Base-by-base conservation (phyloP, 2,329 filamentous ascomycete species). In the Colletotrichum coccodes region DNA sequence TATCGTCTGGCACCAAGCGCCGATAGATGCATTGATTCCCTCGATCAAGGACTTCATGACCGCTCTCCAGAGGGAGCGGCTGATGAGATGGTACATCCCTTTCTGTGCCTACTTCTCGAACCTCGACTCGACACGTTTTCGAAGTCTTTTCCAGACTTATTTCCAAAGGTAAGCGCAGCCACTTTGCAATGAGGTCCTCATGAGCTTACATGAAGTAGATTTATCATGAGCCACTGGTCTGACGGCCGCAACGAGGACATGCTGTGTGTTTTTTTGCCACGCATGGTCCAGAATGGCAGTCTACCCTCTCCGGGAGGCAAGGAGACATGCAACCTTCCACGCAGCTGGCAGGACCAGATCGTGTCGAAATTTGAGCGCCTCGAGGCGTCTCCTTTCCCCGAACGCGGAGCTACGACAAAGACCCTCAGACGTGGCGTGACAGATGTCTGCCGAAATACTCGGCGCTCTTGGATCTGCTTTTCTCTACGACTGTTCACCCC, bases 71-170 rank as follows among this genome's bases (percentile, higher is more conserved):
- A 87, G 87, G 59, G 89, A 92, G 50, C 86, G 86, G 1, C 86
- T 95, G 74, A 88, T 91, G 75, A 81, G 81, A 59, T 91, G 91
- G 83, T 98, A 97, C 77, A 86, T 98, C 49, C 87, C 90, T 0
- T 97, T 98, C 79, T 98, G 94, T 79, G 91, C 91, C 16, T 91
- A 93, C 60, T 91, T 96, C 73, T 91, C 93, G 0, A 88, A 94
- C 61, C 84, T 97, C 40, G 91, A 94, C 52, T 77, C 86, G 2
- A 88, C 91, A 60, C 88, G 93, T 44, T 99, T 98, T 76, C 88
- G 90, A 61, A 91, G 89, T 71, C 83, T 98, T n/a, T 86, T 97
- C 36, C 84, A 95, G 8, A 91, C 90, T 42, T 90, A 93, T 65
- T 94, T 98, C 73, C 93, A 97, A 78, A 94, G 89, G 88, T 93